These are phyloP conservation scores for Gentiana dahurica DNA, from an alignment of 257 asterid species.

Conservation along the genomic window DNA sequence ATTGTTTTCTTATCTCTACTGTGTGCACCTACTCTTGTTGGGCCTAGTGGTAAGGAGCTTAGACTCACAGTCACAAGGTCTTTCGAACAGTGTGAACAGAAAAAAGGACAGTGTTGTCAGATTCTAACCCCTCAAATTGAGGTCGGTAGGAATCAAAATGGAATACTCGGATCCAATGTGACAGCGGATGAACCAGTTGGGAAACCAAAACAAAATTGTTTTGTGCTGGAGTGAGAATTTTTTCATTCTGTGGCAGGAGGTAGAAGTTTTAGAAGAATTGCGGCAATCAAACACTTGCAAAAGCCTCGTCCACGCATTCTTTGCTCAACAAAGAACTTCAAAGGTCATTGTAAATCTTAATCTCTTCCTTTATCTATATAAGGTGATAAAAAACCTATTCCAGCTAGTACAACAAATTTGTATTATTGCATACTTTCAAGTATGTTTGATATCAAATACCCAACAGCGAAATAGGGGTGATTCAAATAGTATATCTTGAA, in stretches of 20 bases:
- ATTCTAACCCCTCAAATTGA: no score
- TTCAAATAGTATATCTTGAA: no score
- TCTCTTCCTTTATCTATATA: conserved; percentile 6
- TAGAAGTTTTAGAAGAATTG: conserved; percentile 40
- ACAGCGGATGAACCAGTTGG: no score
- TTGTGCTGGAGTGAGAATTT: conserved; percentile 2
- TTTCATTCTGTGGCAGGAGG: conserved; percentile 31
- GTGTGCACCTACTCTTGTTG: no score
- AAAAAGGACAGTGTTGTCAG: no score
- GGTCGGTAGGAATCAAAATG: no score
- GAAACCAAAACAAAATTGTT: background rate
- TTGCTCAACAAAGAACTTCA: conserved; percentile 38
- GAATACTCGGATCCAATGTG: no score
- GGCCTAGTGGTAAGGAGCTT: no score
- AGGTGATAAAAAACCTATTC: background rate
- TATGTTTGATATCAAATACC: background rate
- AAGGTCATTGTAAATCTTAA: conserved; percentile 30
- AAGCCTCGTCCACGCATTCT: conserved; percentile 45
- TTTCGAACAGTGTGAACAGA: no score
- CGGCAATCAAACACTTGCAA: conserved; percentile 47
- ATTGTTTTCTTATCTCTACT: background rate
- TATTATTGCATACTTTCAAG: background rate
- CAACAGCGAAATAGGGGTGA: no score
- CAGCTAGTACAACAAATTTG: background rate
- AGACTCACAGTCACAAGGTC: no score